These are phyloP conservation scores for Boletus reticuloceps DNA, from an alignment of 768 basidiomycete species.

Conservation along the genomic window DNA sequence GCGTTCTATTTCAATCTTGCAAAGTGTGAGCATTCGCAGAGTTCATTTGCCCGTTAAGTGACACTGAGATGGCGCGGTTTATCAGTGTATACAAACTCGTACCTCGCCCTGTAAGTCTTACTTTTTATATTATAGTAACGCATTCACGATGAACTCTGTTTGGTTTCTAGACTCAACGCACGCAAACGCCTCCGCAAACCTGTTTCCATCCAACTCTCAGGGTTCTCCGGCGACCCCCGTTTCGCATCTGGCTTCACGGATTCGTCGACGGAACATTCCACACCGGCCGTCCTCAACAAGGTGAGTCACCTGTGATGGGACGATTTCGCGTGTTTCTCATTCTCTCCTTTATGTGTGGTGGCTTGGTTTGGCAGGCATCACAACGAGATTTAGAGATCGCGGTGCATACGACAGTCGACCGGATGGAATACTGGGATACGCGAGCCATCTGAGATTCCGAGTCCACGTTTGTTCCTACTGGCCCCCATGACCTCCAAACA, in stretches of 20 bases:
- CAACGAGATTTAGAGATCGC: constrained; percentile 10
- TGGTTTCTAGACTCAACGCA: constrained; percentile 41
- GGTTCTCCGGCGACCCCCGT: constrained; percentile 23
- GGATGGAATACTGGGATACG: neutral
- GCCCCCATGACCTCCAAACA: too few species aligned
- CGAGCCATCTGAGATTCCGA: neutral
- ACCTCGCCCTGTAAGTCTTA: constrained; percentile 42
- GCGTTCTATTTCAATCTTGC: constrained; percentile 51
- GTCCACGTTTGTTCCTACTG: neutral
- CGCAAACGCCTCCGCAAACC: constrained; percentile 39
- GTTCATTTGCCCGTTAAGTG: neutral
- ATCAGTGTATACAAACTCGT: constrained; percentile 56
- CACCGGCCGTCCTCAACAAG: neutral
- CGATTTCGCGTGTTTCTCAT: neutral
- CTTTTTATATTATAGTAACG: neutral
- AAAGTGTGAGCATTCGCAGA: constrained; percentile 40
- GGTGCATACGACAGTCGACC: constrained; percentile 6
- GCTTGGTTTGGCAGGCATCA: neutral
- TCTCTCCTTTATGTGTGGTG: neutral
- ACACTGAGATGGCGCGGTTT: neutral
- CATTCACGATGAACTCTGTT: neutral
- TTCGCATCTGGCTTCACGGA: constrained; percentile 3
- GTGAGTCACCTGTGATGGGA: neutral
- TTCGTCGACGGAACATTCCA: neutral
- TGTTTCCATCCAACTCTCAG: constrained; percentile 44